Evolutionary conservation across 2,329 filamentous ascomycete species (phyloP), one percentile per base, ranked within the genome.

Genomic region (Dactylella cylindrospora): DNA sequence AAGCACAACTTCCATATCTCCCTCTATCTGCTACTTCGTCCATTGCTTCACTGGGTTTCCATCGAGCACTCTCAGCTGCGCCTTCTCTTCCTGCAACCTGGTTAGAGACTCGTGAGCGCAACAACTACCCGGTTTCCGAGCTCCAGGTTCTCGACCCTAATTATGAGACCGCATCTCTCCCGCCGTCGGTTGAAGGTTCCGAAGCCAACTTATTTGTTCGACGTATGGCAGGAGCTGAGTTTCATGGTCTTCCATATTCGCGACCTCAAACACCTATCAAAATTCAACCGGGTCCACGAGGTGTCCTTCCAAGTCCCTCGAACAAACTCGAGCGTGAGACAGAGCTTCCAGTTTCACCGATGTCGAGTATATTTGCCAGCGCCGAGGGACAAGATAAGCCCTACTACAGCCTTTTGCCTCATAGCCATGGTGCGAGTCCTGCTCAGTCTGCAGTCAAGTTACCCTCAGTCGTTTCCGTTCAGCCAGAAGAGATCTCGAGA

Each of bases 161-260:
- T 7, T 17, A 28, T 4, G 53, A 41, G 26, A 29, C 8, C 9
- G 2, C 26, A n/a, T 50, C 36, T 19, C 36, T 62, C 20, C 57
- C 57, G 23, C 38, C 33, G 10, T 62, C 57, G 5, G 43, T 38
- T 7, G 12, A 33, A 8, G 57, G 54, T 13, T 39, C 19, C 10
- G 44, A 54, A 7, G 6, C 50, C 2, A 25, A 26, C 3, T 10
- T 35, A 25, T 2, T 10, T 31, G 13, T n/a, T 10, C 6, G 15
- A 26, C 31, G 10, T 1, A 9, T 10, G 3, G 26, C 15, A 22
- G 32, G 44, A 29, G 23, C 32, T 7, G 33, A 35, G n/a, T 20
- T 45, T n/a, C 20, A 49, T 8, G 10, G 19, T 23, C 49, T 62
- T 19, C 57, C 57, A 8, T 23, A 29, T 26, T 62, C 57, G 10